Evolutionary conservation across 208 protist species (phyloP), one percentile per base, ranked within the genome.

Genomic region (Ichthyophonus hoferi): DNA sequence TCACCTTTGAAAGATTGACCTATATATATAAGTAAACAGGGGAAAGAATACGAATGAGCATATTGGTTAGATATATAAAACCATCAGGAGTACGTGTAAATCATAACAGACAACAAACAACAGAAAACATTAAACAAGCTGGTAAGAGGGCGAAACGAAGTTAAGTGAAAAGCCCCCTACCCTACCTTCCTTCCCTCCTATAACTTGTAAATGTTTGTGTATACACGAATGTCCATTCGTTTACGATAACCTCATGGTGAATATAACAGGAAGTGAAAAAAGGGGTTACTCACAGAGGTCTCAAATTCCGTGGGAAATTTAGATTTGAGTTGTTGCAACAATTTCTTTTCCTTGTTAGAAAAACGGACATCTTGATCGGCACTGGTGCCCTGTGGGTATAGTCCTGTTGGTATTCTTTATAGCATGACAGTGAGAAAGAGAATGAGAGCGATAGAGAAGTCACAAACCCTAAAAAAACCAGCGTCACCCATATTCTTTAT

Each of bases 261-360:
- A n/a, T n/a, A n/a, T n/a, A n/a, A n/a, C n/a, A n/a, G n/a, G n/a
- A n/a, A n/a, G n/a, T n/a, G n/a, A n/a, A n/a, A n/a, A n/a, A n/a
- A n/a, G n/a, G n/a, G n/a, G n/a, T n/a, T n/a, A n/a, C 24, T 1
- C 37, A 87, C 83, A 31, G 24, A 2, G 12, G 83, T 87, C 17
- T 87, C 83, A 34, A 87, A 87, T 40, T 87, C 83, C 3, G 38
- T 2, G 2, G 83, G 83, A 42, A 87, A 87, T 39, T 87, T 58
- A 35, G 24, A 42, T 40, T 87, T 87, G n/a, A 87, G 38, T 0
- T 58, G 42, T 78, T 87, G 33, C 42, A 87, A 77, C 33, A 87
- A 42, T 42, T 87, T 87, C 42, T 87, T 87, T 35, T 58, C 41
- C 37, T 87, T 87, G 83, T 87, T 78, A 17, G 35, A 34, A 33